A percentile compares a stretch with the other conserved stretches of the same genome.
Conservation (phyloP, 805 yeast species). For the Tetrapisispora nanseiensis region DNA sequence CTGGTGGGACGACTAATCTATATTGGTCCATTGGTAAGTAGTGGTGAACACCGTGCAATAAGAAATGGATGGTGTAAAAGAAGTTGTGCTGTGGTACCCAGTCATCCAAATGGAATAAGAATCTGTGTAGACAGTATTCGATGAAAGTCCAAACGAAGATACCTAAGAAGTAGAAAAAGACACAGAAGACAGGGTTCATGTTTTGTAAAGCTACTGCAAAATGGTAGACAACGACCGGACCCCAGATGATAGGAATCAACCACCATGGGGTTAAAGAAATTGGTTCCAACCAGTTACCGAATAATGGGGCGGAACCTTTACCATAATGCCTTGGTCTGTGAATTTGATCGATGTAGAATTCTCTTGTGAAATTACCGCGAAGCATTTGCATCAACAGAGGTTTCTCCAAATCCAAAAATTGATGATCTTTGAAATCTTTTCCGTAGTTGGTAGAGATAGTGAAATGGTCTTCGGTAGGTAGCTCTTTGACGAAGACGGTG, state of each 20-base stretch:
- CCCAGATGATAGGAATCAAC: conserved; percentile 80
- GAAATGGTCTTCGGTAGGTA: conserved; percentile 66
- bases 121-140: conserved; percentile 83
- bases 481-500: conserved; percentile 44
- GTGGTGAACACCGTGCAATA: conserved; percentile 94
- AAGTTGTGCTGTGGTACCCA: conserved; percentile 71
- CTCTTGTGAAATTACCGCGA: conserved; percentile 66
- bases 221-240: conserved; percentile 64
- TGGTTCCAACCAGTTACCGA: conserved; percentile 93
- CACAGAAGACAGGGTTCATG: conserved; percentile 35
- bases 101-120: conserved; percentile 84
- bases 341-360: conserved; percentile 88
- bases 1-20: conserved; percentile 94
- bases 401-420: conserved; percentile 74
- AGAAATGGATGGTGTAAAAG: conserved; percentile 75
- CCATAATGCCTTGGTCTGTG: conserved; percentile 98
- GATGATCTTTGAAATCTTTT: conserved; percentile 63
- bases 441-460: conserved; percentile 69
- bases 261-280: conserved; percentile 89
- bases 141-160: conserved; percentile 85
- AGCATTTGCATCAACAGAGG: conserved; percentile 79
- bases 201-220: conserved; percentile 50
- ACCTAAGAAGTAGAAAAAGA: conserved; percentile 66
- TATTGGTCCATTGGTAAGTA: conserved; percentile 92
- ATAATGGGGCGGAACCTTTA: conserved; percentile 89